Conservation (phyloP, 1,139 yeast genomes). For the Yamadazyma dendronema region DNA sequence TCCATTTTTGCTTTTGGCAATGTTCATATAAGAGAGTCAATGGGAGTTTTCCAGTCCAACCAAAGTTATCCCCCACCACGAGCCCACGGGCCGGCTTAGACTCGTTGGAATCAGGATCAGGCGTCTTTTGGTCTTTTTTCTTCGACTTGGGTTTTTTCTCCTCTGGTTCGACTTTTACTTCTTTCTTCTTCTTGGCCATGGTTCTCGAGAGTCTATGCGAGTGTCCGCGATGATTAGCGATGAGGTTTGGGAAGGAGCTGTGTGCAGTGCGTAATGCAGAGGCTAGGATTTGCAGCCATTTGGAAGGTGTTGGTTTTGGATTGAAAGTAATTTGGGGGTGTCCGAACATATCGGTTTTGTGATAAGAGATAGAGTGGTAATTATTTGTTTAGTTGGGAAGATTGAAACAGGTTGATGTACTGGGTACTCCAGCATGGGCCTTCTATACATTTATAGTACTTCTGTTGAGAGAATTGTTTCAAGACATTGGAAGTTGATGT, state of each 20-base stretch:
- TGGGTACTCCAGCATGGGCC: too few species aligned
- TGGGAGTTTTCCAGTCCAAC: conserved; percentile 95
- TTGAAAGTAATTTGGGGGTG: too few species aligned
- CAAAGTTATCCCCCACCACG: conserved; percentile 48
- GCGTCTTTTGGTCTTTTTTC: conserved; percentile 10
- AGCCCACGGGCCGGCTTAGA: conserved; percentile 41
- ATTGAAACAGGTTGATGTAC: too few species aligned
- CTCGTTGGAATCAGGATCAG: neutral
- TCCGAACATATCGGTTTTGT: too few species aligned
- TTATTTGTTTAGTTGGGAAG: too few species aligned
- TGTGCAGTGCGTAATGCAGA: neutral
- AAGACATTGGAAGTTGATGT: too few species aligned
- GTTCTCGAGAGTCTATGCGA: neutral
- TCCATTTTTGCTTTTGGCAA: conserved; percentile 90
- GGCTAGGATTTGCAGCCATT: neutral
- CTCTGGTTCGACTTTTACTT: conserved; percentile 1
- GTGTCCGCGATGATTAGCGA: neutral
- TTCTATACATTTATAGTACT: too few species aligned
- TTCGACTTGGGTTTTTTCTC: conserved; percentile 3
- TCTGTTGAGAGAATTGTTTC: too few species aligned
- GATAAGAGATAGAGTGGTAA: too few species aligned
- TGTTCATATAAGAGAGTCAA: conserved; percentile 82
- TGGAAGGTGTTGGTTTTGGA: too few species aligned
- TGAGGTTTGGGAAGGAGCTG: neutral
- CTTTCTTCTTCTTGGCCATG: conserved; percentile 8